Evolutionary conservation across 2,329 filamentous ascomycete species (phyloP).

Genomic region (Kalaharituber pfeilii): DNA sequence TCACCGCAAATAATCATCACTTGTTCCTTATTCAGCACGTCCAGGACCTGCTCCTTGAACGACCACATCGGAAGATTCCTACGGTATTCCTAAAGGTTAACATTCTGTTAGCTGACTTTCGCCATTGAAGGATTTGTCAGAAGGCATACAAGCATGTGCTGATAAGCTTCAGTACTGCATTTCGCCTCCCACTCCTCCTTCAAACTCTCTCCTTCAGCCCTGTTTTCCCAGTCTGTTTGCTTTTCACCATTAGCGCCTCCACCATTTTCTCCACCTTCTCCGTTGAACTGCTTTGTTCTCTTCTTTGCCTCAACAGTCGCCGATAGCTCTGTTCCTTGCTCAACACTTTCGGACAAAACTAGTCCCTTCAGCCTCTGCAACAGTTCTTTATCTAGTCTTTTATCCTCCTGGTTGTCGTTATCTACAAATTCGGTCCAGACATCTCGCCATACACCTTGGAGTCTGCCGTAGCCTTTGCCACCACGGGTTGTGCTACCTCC

Average conservation of each 20-base stretch:
- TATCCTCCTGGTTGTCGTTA: slow-evolving; percentile 40
- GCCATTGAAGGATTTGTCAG: not conserved
- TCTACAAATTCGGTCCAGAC: slow-evolving; percentile 66
- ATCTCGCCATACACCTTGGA: slow-evolving; percentile 69
- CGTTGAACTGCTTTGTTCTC: not conserved
- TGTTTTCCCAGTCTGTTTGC: slow-evolving; percentile 25
- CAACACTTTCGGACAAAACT: slow-evolving; percentile 30
- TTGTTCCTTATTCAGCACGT: slow-evolving; percentile 59
- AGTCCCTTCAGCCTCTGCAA: slow-evolving; percentile 45
- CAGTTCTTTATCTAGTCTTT: slow-evolving; percentile 14
- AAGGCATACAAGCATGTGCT: slow-evolving; percentile 55
- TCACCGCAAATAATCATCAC: slow-evolving; percentile 91
- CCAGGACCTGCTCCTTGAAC: slow-evolving; percentile 61
- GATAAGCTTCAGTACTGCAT: slow-evolving; percentile 43
- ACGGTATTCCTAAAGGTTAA: slow-evolving; percentile 42
- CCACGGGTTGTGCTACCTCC: slow-evolving; percentile 47
- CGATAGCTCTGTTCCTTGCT: slow-evolving; percentile 23
- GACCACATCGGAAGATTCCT: slow-evolving; percentile 78
- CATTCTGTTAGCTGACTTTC: too few relatives aligned
- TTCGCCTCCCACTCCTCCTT: slow-evolving; percentile 41
- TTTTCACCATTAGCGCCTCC: not conserved
- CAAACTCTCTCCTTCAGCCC: slow-evolving; percentile 38
- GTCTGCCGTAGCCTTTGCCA: slow-evolving; percentile 62
- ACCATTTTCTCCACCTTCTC: slow-evolving; percentile 6
- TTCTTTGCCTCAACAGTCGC: slow-evolving; percentile 22